Base-by-base conservation (phyloP, 768 basidiomycete genomes). In the Leccinum longicurvipes region DNA sequence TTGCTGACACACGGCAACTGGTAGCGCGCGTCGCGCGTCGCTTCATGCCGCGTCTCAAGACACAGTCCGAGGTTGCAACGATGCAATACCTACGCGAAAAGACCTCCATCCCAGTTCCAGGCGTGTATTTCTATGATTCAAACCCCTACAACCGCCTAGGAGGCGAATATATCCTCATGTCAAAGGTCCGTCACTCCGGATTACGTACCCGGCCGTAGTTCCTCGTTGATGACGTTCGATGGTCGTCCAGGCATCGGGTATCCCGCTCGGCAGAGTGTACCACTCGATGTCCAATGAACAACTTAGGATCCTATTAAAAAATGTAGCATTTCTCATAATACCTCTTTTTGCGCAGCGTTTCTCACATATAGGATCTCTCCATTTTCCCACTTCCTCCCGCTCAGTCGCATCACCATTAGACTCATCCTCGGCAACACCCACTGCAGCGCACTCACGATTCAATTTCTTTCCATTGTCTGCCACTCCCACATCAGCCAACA, bases 91-190 rank as follows among this genome's bases (percentile, higher is more conserved):
- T 93, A 25, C 84, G 87, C 49, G 77, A 85, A 61, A 78, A 82
- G 60, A 89, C 89, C 5, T 72, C 74, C 53, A 76, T 92, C 21
- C 90, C 91, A 1, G 86, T 93, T 17, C 90, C 91, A 0, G 77
- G 73, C 28, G 82, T 93, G 5, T 88, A 87, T 58, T 81, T 83
- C 68, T 86, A 88, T 68, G 89, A 93, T 63, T 79, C 90, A 1
- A 91, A 91, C 64, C 91, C 90, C 9, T 89, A 83, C 68, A 93
- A 93, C 67, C 83, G 87, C 12, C 77, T 93, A 27, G 91, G 90
- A 0, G 87, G 88, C 19, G 91, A 93, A 70, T 93, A 85, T 62
- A 90, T 93, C 60, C 67, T 93, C 58, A 91, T 93, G 91, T 87
- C 87, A 52, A 91, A 87, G 82, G 90, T 87, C 58, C 44, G 80